phyloP scores from a whole-genome alignment of 441 rosid genomes.

The Erodium chrysanthum region DNA sequence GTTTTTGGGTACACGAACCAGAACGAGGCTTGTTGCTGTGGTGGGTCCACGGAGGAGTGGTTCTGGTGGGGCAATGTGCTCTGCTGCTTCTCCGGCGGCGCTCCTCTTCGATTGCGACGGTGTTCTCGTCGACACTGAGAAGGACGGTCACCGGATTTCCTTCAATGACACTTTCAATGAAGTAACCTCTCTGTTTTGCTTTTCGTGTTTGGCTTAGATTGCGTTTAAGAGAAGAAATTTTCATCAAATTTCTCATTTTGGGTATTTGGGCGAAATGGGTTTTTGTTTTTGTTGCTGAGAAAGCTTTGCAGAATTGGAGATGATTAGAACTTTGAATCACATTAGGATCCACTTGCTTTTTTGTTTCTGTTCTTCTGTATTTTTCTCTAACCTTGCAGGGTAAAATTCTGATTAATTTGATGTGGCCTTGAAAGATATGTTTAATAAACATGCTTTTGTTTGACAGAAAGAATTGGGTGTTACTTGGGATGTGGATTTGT shows the following conservation, averaged over 20 bases:
- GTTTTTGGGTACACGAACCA: not conserved
- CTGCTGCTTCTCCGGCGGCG: conserved; percentile 47
- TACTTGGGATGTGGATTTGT: conserved; percentile 84
- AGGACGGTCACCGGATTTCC: conserved; percentile 87
- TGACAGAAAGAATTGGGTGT: conserved; percentile 65
- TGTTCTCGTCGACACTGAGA: conserved; percentile 90
- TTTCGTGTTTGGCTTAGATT: not conserved
- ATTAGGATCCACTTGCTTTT: not conserved
- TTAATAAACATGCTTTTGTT: not conserved
- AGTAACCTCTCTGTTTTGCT: conserved; percentile 27
- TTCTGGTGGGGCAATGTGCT: conserved; percentile 26
- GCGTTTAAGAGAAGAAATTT: not conserved
- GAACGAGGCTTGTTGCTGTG: conserved; percentile 2
- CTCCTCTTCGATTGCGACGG: conserved; percentile 91
- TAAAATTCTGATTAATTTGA: not conserved
- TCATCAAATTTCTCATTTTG: not conserved
- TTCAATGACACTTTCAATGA: conserved; percentile 86
- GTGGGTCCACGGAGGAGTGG: conserved; percentile 8
- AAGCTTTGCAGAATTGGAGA: not conserved
- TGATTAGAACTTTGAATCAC: not conserved
- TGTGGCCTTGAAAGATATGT: not conserved
- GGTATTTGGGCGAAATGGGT: not conserved
- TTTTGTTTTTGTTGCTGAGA: not conserved
- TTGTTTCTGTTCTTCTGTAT: not conserved
- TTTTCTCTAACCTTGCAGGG: not conserved